These are phyloP conservation scores for Psidium guajava DNA, from an alignment of 345 rosid genomes.

Conservation along the genomic window DNA sequence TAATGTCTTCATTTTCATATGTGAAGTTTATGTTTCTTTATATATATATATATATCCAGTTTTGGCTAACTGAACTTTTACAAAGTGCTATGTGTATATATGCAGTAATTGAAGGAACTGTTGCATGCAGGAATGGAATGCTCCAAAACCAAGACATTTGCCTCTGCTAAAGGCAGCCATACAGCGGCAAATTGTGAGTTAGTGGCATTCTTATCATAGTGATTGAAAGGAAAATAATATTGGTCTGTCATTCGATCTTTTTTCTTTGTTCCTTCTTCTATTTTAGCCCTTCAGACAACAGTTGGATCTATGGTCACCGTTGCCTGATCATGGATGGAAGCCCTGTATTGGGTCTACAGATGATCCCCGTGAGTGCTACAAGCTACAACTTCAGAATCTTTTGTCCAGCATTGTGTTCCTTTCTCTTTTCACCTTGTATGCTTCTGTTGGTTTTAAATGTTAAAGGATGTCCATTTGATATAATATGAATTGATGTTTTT, in stretches of 20 bases:
- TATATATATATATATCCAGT: not conserved
- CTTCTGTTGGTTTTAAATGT: not conserved
- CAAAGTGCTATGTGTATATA: not conserved
- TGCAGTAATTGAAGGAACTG: not conserved
- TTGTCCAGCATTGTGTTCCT: not conserved
- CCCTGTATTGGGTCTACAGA: constrained; percentile 35
- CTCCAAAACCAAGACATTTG: constrained; percentile 72
- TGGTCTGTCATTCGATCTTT: not conserved
- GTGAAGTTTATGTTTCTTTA: not conserved
- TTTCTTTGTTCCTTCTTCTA: not conserved
- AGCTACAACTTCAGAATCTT: not conserved
- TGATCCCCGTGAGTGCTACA: constrained; percentile 32
- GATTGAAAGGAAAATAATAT: not conserved
- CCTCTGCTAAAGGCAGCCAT: constrained; percentile 58
- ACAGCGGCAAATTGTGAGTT: constrained; percentile 46
- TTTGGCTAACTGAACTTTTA: not conserved
- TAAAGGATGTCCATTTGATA: not conserved
- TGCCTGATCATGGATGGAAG: constrained; percentile 74
- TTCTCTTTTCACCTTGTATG: not conserved
- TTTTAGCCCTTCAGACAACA: constrained; percentile 49
- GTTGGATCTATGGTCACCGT: constrained; percentile 77
- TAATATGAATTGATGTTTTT: not conserved
- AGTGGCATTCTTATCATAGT: not conserved
- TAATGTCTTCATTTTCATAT: not conserved
- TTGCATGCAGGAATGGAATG: constrained; percentile 76